Evolutionary conservation across 2,329 filamentous ascomycete species (phyloP), one percentile per base, ranked within the genome.

Genomic region (Fusarium oligoseptatum): DNA sequence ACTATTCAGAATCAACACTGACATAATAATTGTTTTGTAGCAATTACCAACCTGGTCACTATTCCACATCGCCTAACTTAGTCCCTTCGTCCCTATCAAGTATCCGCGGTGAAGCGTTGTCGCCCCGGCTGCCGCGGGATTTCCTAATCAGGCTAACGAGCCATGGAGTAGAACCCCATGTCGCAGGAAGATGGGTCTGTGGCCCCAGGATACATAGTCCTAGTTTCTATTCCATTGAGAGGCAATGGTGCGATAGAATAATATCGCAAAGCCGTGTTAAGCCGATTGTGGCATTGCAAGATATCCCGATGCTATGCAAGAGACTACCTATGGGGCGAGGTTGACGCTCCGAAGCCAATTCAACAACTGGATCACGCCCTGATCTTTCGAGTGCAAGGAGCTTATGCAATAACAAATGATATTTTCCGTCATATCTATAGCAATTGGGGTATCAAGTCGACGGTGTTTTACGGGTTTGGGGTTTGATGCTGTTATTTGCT

Each of bases 331-430:
- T 29, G 9, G 4, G 9, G 29, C 1, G 9, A 29, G 17, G 17
- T 10, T 41, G 37, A 11, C 11, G 37, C 2, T 6, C 0, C 37
- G 4, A 41, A n/a, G 17, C 2, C 17, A n/a, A n/a, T 41, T 41
- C 37, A 4, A 11, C 8, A 3, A 2, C 17, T 5, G 8, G 6
- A 9, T 1, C 5, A n/a, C 37, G 1, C 8, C 9, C 4, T n/a
- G 1, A 4, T n/a, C 17, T 41, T 2, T 41, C 37, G 11, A n/a
- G 10, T n/a, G 37, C 17, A 9, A 39, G 17, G 17, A 10, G 2
- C 2, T 37, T 37, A 7, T 37, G 36, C 1, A 17, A 7, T 2
- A 37, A 14, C 6, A 9, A 15, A 17, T 9, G 3, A 39, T 9
- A 39, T 2, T 39, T 39, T 39, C 3, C 17, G 0, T 17, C 7